Base-by-base conservation (phyloP, 2,329 filamentous ascomycete genomes). In the Lojkania enalia region DNA sequence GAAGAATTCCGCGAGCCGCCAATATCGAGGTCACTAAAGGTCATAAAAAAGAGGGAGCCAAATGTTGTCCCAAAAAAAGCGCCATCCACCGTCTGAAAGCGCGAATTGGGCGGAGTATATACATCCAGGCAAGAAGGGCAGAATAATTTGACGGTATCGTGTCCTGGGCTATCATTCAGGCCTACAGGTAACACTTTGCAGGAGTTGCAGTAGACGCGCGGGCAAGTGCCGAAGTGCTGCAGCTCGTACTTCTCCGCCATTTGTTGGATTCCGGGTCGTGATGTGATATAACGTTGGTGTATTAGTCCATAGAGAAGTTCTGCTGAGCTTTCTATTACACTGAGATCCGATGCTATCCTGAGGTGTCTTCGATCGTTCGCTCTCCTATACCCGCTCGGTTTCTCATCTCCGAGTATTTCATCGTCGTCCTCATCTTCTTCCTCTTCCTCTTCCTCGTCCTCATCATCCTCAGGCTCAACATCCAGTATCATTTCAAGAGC, bases 171-270 rank as follows among this genome's bases (percentile, higher is more conserved):
- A 71, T 99, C 94, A 46, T 90, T 95, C 50, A 94, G 82, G 27
- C 94, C 94, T 15, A 99, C 92, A 1, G 94, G 94, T 4, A 99
- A 80, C 12, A 95, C 94, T 62, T 92, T 87, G 54, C 90, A 88
- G 48, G 88, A 86, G 61, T 90, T 87, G 78, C 94, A 99, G 72
- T 92, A 85, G 47, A 92, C 95, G 48, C 94, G 84, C n/a, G 94
- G 94, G 70, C 94, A 99, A 58, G 87, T 85, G 41, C 94, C 94
- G 66, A 99, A 99, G 74, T 99, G 92, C 50, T 91, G 88, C 37
- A 95, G 80, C 71, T 97, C 92, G 76, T 97, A 99, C 72, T 99
- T 99, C 72, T 99, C 94, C 52, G 91, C 90, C 94, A 99, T 99
- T 70, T 96, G 91, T 73, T 97, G 92, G 62, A 99, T 97, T 40